phyloP scores from a whole-genome alignment of 441 rosid genomes.

The Rhodomyrtus psidioides region DNA sequence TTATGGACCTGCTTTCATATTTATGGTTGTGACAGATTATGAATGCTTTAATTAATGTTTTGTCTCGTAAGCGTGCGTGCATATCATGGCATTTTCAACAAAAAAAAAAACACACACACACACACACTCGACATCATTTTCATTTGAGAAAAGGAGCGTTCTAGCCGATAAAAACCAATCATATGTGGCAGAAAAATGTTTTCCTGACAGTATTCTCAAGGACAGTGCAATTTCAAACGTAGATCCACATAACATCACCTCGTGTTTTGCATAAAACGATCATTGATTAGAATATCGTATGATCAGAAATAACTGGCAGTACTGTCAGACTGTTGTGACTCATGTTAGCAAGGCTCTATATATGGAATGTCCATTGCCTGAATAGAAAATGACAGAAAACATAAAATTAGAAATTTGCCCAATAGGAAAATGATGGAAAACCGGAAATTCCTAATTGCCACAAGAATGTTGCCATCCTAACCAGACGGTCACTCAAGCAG shows the following conservation, averaged over 20 bases:
- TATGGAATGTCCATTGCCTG: background rate
- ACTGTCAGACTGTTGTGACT: too few relatives aligned
- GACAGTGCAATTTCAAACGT: too few relatives aligned
- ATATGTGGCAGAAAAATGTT: background rate
- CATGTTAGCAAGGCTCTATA: too few relatives aligned
- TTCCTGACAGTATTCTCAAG: too few relatives aligned
- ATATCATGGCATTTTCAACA: background rate
- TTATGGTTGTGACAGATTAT: slow-evolving; percentile 2
- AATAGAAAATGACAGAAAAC: background rate
- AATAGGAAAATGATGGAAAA: background rate
- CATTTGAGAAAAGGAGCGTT: background rate
- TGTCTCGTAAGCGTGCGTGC: too few relatives aligned
- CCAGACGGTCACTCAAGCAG: too few relatives aligned
- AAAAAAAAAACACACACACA: background rate
- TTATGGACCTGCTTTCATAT: slow-evolving; percentile 3
- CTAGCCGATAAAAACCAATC: background rate
- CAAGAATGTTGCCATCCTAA: background rate
- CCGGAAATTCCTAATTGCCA: background rate
- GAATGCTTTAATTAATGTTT: slow-evolving; percentile 5
- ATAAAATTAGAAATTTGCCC: background rate
- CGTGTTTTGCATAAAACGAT: too few relatives aligned
- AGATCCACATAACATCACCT: too few relatives aligned
- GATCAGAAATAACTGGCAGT: too few relatives aligned
- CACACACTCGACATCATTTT: background rate
- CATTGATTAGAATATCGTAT: too few relatives aligned